Percentiles rank a stretch among this genome's conserved stretches.
Evolutionary conservation across 768 basidiomycete genomes (phyloP).

Genomic region (Lentinula sp.): DNA sequence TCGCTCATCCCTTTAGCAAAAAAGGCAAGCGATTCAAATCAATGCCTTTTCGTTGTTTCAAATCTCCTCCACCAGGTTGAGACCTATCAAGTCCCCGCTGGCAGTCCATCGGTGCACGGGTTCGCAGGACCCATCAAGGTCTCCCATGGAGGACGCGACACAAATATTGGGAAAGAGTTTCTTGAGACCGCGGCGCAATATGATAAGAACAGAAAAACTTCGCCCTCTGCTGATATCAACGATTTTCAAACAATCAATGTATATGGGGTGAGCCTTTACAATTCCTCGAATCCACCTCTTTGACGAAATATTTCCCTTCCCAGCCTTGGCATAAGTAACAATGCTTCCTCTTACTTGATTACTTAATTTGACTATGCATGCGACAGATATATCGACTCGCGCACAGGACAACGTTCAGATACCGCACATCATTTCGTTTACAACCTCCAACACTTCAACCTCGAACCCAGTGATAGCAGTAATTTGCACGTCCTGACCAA

Average conservation of each 20-base stretch:
- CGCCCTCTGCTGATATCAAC: constrained; percentile 23
- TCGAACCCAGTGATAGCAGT: background rate
- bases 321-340: background rate
- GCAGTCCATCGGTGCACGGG: constrained; percentile 25
- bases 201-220: constrained; percentile 24
- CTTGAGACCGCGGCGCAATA: constrained; percentile 27
- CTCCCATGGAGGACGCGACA: constrained; percentile 26
- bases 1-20: constrained; percentile 38
- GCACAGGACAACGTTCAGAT: constrained; percentile 33
- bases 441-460: constrained; percentile 12
- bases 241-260: constrained; percentile 22
- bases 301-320: background rate
- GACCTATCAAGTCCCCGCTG: constrained; percentile 26
- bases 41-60: background rate
- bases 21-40: constrained; percentile 25
- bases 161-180: constrained; percentile 29
- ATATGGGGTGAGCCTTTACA: constrained; percentile 22
- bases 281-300: too few species aligned
- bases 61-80: constrained; percentile 22
- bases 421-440: constrained; percentile 26
- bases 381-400: constrained; percentile 31
- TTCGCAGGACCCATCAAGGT: constrained; percentile 31
- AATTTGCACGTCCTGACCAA: constrained; percentile 11
- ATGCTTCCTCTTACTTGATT: background rate
- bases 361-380: constrained; percentile 1